Base-by-base conservation (phyloP, 352 stramenopile genomes). In the Blastocystis hominis region DNA sequence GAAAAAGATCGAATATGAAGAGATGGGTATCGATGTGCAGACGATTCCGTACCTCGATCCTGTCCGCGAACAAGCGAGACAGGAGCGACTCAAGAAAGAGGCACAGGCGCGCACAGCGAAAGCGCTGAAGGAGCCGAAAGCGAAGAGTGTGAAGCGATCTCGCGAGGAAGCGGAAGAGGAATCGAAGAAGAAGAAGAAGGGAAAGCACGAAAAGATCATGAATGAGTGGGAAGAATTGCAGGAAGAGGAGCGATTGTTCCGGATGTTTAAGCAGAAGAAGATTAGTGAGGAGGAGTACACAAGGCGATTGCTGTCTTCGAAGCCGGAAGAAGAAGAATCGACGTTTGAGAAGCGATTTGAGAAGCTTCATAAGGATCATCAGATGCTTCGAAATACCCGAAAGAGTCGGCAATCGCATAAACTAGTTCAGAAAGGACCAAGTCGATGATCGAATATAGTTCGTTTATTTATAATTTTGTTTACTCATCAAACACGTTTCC, bases 161-260 rank as follows among this genome's bases (percentile, higher is more conserved):
- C 40, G 42, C 30, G 69, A 89, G 62, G n/a, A 15, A 15, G 46
- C 53, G 24, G 50, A 86, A 36, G n/a, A 15, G 46, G 92, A 89
- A 92, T 94, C 72, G 40, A 77, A 87, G 36, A 61, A 50, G 86
- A 98, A 98, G 90, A 98, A 98, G 91, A 96, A 97, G 89, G 95
- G 95, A 38, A 89, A 94, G 62, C 94, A 98, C 86, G 93, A 97
- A 89, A 93, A 95, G 88, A 98, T 99, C 88, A 92, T 97, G 34
- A 95, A 98, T 88, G 97, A 99, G 90, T 99, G 97, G 97, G 96
- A 99, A 78, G 96, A 99, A 70, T 90, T 99, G 9, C 96, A 96
- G 44, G 95, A 98, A 86, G 96, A 99, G 89, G 92, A 97, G 77
- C 93, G 96, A 81, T 77, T 96, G 44, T 97, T 94, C 91, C 98